These are phyloP conservation scores for Colletotrichum theobromicola DNA, from an alignment of 2,329 filamentous ascomycete genomes.

Conservation along the genomic window DNA sequence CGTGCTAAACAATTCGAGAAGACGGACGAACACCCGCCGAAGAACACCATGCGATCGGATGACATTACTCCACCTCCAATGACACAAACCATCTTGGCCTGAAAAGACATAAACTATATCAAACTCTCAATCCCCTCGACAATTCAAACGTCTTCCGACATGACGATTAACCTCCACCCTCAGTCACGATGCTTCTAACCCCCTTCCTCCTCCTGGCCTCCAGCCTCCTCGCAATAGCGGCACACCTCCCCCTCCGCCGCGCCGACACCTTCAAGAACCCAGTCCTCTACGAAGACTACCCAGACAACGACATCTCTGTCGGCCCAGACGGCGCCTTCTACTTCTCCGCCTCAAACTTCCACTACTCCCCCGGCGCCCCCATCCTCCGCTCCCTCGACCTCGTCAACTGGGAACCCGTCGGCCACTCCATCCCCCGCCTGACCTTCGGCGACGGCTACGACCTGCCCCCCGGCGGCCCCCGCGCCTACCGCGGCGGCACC, in stretches of 20 bases:
- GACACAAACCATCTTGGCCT: neutral
- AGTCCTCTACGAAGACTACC: conserved; percentile 59
- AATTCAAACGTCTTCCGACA: neutral
- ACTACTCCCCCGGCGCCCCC: conserved; percentile 61
- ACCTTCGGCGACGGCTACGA: conserved; percentile 55
- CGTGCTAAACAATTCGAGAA: neutral
- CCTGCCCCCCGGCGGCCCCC: conserved; percentile 38
- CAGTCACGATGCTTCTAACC: neutral
- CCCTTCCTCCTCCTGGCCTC: neutral
- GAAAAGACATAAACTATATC: neutral
- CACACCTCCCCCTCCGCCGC: neutral
- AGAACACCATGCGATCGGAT: neutral
- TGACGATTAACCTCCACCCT: accelerated
- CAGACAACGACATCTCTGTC: conserved; percentile 59
- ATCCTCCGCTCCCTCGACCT: conserved; percentile 61
- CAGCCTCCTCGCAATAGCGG: neutral
- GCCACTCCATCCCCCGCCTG: conserved; percentile 49
- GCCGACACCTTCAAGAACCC: conserved; percentile 49
- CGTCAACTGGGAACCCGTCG: conserved; percentile 53
- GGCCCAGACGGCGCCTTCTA: conserved; percentile 57
- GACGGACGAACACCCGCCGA: conserved; percentile 6
- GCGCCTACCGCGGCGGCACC: conserved; percentile 57
- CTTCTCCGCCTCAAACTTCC: conserved; percentile 61
- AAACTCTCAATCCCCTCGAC: no score
- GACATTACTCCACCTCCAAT: neutral